Conservation (phyloP, 2,329 filamentous ascomycete species). For the Cordyceps javanica region DNA sequence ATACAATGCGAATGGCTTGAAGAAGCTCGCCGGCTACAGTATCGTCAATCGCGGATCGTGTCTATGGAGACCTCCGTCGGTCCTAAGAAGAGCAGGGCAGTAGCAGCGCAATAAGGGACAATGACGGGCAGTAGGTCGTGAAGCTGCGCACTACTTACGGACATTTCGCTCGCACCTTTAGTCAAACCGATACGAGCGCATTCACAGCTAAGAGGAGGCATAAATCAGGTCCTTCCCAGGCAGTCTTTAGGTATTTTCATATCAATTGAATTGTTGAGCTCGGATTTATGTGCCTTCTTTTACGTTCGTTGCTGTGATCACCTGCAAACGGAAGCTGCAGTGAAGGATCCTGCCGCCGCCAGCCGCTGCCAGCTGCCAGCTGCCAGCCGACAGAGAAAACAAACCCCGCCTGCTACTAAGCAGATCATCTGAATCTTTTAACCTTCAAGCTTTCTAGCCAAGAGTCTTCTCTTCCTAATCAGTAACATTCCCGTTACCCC, state of each 20-base stretch:
- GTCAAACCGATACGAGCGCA: too few relatives aligned
- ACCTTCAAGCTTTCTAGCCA: too few relatives aligned
- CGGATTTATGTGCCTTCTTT: too few relatives aligned
- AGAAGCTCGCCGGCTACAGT: conserved; percentile 18
- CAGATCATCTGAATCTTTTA: too few relatives aligned
- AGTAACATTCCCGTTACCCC: too few relatives aligned
- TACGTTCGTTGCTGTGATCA: not conserved
- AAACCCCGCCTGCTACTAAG: too few relatives aligned
- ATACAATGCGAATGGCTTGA: conserved; percentile 50
- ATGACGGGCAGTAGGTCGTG: not conserved
- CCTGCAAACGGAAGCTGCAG: not conserved
- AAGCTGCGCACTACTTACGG: too few relatives aligned
- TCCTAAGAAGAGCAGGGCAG: conserved; percentile 21
- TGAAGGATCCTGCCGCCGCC: not conserved
- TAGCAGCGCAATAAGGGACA: not conserved
- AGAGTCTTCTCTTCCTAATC: not conserved
- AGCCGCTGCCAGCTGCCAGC: not conserved
- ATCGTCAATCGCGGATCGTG: conserved; percentile 29
- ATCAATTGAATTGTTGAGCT: too few relatives aligned
- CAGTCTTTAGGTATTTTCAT: too few relatives aligned
- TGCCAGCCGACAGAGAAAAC: not conserved
- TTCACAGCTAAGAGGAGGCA: too few relatives aligned
- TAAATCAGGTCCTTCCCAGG: too few relatives aligned
- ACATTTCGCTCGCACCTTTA: too few relatives aligned
- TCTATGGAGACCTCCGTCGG: conserved; percentile 31